These are phyloP conservation scores for Trametes gibbosa DNA, from an alignment of 768 basidiomycete species.

Conservation along the genomic window DNA sequence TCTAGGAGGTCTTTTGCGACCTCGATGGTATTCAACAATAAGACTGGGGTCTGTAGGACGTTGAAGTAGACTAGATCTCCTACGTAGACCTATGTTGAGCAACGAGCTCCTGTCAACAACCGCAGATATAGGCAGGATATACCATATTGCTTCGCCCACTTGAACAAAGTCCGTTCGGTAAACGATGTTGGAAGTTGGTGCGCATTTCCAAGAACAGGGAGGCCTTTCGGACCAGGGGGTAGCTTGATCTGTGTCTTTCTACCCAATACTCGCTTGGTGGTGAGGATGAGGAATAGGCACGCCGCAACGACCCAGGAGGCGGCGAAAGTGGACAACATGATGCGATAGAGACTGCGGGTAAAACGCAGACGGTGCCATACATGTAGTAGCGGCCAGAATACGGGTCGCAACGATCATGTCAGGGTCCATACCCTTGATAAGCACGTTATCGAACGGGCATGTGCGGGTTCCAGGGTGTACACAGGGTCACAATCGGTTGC, in stretches of 20 bases:
- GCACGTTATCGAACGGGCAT: too few relatives aligned
- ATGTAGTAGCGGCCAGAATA: too few relatives aligned
- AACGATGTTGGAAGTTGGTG: background rate
- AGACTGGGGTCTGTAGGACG: conserved; percentile 12
- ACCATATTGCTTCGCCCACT: conserved; percentile 1
- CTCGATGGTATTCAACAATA: conserved; percentile 24
- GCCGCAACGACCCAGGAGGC: background rate
- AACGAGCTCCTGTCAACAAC: too few relatives aligned
- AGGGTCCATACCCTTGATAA: too few relatives aligned
- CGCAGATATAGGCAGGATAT: background rate
- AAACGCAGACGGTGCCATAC: too few relatives aligned
- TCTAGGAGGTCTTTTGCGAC: conserved; percentile 26
- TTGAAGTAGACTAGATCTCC: conserved; percentile 21
- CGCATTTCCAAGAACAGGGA: conserved; percentile 8
- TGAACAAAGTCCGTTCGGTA: background rate
- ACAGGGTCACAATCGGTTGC: too few relatives aligned
- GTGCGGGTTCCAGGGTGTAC: too few relatives aligned
- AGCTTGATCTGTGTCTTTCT: background rate
- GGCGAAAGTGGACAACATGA: too few relatives aligned
- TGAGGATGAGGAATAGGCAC: background rate
- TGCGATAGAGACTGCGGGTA: too few relatives aligned
- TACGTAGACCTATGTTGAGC: background rate
- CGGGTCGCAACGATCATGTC: too few relatives aligned
- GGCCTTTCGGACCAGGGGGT: conserved; percentile 3
- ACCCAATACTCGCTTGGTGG: background rate